A percentile compares a stretch with the other conserved stretches of the same genome.
Evolutionary conservation across 192 early-diverging fungal genomes (phyloP).

Genomic region (Rhizoclosmatium globosum): DNA sequence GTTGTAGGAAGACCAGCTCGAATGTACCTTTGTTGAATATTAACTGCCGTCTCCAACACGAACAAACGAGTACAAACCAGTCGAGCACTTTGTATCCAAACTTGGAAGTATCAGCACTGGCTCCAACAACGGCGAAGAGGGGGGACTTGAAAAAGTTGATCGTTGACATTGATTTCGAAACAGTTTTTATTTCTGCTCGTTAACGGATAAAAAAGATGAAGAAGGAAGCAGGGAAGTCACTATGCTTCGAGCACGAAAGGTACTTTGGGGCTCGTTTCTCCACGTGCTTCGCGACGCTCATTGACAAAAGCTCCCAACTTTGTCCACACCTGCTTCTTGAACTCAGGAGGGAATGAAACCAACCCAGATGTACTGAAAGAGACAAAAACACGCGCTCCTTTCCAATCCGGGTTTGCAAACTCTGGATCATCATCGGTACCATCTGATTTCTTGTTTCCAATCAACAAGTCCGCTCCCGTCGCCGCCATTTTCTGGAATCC

Average conservation of each 20-base stretch:
- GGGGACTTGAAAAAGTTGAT: slow-evolving; percentile 18
- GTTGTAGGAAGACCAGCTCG: slow-evolving; percentile 35
- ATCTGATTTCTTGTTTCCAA: background rate
- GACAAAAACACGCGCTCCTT: slow-evolving; percentile 36
- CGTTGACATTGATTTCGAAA: background rate
- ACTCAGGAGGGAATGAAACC: slow-evolving; percentile 27
- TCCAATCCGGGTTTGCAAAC: slow-evolving; percentile 1
- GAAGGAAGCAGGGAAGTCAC: background rate
- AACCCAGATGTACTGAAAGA: slow-evolving; percentile 34
- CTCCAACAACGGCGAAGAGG: slow-evolving; percentile 75
- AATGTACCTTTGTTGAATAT: slow-evolving; percentile 38
- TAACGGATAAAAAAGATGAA: too few relatives aligned
- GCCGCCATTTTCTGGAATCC: slow-evolving; percentile 26
- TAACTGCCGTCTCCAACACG: too few relatives aligned
- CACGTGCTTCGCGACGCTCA: slow-evolving; percentile 24
- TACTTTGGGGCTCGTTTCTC: slow-evolving; percentile 30
- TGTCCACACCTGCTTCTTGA: slow-evolving; percentile 14
- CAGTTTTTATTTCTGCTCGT: background rate
- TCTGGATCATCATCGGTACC: background rate
- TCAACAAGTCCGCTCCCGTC: slow-evolving; percentile 10
- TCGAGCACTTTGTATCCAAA: slow-evolving; percentile 86
- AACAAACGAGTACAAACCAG: slow-evolving; percentile 61
- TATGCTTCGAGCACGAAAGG: slow-evolving; percentile 10
- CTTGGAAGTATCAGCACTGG: slow-evolving; percentile 74
- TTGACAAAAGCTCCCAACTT: slow-evolving; percentile 32